Conservation (phyloP, 129 eudicot genomes). For the Daucus carota region DH1_v3.0 NC_030385.2:42068001-42068500, state of each 20-base stretch:
- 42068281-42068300: not conserved
- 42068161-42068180: conserved; percentile 60
- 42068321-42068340: conserved; percentile 88
- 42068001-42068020: conserved; percentile 70
- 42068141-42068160: conserved; percentile 59
- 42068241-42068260: not conserved
- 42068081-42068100: not conserved
- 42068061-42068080: not conserved
- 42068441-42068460: conserved; percentile 12
- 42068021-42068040: conserved; percentile 63
- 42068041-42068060: conserved; percentile 28
- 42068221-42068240: not conserved
- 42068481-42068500: not conserved
- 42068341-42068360: conserved; percentile 66
- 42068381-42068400: not conserved
- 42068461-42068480: conserved; percentile 9
- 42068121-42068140: conserved; percentile 45
- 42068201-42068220: conserved; percentile 78
- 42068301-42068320: conserved; percentile 23
- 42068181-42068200: conserved; percentile 65
- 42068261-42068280: not conserved
- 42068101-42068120: not conserved
- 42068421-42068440: not conserved
- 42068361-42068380: not conserved
- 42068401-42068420: not conserved